Evolutionary conservation across 2,329 filamentous ascomycete species (phyloP).

Genomic region (Microcyclosporella mali): DNA sequence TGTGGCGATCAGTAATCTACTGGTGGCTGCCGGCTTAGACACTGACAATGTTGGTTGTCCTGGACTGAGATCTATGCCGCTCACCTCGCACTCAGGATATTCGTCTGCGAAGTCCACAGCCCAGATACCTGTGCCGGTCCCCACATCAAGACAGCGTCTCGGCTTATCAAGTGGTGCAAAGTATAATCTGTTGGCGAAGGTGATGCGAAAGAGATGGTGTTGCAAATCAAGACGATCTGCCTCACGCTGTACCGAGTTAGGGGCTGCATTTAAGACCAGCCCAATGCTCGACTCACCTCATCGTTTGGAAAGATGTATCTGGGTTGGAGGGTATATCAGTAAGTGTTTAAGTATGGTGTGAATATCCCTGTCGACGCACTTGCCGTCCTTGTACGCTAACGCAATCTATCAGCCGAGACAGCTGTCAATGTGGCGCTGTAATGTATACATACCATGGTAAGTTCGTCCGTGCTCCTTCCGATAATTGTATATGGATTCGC

Average conservation of each 20-base stretch:
- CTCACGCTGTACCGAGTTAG: constrained; percentile 26
- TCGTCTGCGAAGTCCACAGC: constrained; percentile 48
- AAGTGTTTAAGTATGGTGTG: too few relatives aligned
- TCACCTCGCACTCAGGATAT: constrained; percentile 37
- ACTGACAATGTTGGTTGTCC: constrained; percentile 41
- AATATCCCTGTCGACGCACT: constrained; percentile 14
- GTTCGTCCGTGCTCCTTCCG: constrained; percentile 33
- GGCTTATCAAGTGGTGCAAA: constrained; percentile 41
- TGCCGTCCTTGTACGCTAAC: constrained; percentile 34
- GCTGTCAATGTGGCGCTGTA: not conserved
- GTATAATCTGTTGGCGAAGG: constrained; percentile 41
- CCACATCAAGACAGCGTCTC: constrained; percentile 44
- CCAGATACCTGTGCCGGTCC: constrained; percentile 52
- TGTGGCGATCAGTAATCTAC: too few relatives aligned
- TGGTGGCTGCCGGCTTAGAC: too few relatives aligned
- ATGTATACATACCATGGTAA: constrained; percentile 29
- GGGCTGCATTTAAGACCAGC: not conserved
- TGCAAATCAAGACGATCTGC: constrained; percentile 36
- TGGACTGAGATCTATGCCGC: constrained; percentile 45
- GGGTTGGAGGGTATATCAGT: too few relatives aligned
- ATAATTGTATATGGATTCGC: constrained; percentile 34
- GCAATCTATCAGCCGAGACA: constrained; percentile 1
- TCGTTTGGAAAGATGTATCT: constrained; percentile 37
- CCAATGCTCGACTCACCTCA: constrained; percentile 22
- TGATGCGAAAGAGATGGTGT: constrained; percentile 44